Percentiles rank a stretch among this genome's conserved stretches.
These are phyloP conservation scores for Tuber calosporum DNA, from an alignment of 495 filamentous ascomycete species.

Conservation along the genomic window DNA sequence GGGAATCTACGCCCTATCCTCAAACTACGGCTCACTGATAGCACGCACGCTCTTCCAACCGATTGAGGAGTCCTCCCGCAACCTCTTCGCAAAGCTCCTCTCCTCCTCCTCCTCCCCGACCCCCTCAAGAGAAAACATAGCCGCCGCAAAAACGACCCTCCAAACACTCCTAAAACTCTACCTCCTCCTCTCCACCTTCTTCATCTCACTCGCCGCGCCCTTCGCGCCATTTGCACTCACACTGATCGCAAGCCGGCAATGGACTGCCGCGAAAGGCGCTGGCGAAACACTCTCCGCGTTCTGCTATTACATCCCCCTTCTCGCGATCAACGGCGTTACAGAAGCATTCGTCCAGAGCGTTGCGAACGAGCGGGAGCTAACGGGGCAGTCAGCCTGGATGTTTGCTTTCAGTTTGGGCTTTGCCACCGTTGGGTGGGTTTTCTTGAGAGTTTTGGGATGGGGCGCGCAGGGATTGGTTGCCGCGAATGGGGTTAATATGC, in stretches of 20 bases:
- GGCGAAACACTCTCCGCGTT: conserved; percentile 63
- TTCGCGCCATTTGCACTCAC: conserved; percentile 63
- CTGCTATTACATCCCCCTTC: conserved; percentile 83
- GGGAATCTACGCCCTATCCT: conserved; percentile 86
- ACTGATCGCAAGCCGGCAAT: conserved; percentile 64
- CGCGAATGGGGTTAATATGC: conserved; percentile 83
- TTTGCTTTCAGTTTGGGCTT: conserved; percentile 66
- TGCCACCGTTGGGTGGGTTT: conserved; percentile 60
- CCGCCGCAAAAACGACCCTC: conserved; percentile 48
- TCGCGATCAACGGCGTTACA: conserved; percentile 83
- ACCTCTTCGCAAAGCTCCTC: conserved; percentile 71
- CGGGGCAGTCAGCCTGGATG: conserved; percentile 76
- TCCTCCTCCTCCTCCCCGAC: conserved; percentile 33
- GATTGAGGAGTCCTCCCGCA: conserved; percentile 83
- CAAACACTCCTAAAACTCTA: conserved; percentile 55
- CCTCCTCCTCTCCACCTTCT: conserved; percentile 58
- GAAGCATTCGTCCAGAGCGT: conserved; percentile 89
- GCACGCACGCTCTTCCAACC: conserved; percentile 91
- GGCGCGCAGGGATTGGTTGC: conserved; percentile 74
- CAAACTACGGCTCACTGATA: conserved; percentile 86
- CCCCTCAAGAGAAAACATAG: conserved; percentile 22
- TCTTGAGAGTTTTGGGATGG: conserved; percentile 55
- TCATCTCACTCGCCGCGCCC: conserved; percentile 61
- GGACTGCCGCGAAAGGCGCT: conserved; percentile 55
- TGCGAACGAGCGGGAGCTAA: conserved; percentile 62